phyloP scores from a whole-genome alignment of 2,329 filamentous ascomycete species.

The Talaromyces rugulosus region DNA sequence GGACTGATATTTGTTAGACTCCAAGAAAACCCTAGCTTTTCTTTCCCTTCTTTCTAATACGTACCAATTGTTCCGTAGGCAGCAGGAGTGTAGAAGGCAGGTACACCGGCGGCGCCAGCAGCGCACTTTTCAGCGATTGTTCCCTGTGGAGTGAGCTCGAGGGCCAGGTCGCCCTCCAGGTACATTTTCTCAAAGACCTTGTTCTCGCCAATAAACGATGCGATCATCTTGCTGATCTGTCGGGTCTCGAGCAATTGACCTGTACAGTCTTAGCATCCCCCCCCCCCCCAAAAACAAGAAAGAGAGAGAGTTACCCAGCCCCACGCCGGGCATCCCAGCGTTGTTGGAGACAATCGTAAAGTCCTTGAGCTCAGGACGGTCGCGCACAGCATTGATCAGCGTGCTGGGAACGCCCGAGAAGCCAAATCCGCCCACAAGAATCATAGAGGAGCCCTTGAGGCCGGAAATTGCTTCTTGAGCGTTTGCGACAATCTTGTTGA shows the following conservation, averaged over 20 bases:
- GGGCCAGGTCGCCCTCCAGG: constrained; percentile 73
- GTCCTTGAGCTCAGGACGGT: constrained; percentile 52
- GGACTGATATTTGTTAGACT: constrained; percentile 31
- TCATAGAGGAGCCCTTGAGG: constrained; percentile 63
- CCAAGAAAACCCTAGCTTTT: background rate
- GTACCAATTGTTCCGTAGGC: constrained; percentile 67
- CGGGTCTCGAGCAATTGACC: constrained; percentile 67
- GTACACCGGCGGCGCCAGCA: constrained; percentile 79
- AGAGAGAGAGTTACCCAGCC: constrained; percentile 54
- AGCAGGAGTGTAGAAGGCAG: constrained; percentile 80
- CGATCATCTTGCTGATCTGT: constrained; percentile 70
- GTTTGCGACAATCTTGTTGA: constrained; percentile 70
- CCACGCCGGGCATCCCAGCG: constrained; percentile 66
- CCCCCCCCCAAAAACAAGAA: background rate
- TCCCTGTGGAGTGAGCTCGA: constrained; percentile 86
- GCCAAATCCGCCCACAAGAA: constrained; percentile 75
- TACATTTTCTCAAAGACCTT: constrained; percentile 89
- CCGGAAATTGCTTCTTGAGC: constrained; percentile 69
- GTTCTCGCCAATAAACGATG: constrained; percentile 74
- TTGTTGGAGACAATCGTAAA: constrained; percentile 80
- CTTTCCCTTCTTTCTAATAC: background rate
- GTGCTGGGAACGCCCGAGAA: constrained; percentile 56
- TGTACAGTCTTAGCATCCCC: background rate
- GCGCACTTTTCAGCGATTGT: constrained; percentile 83
- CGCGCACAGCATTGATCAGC: constrained; percentile 61